Percentiles rank a stretch among this genome's conserved stretches.
phyloP scores from a whole-genome alignment of 805 yeast species.

The Kregervanrija delftensis region DNA sequence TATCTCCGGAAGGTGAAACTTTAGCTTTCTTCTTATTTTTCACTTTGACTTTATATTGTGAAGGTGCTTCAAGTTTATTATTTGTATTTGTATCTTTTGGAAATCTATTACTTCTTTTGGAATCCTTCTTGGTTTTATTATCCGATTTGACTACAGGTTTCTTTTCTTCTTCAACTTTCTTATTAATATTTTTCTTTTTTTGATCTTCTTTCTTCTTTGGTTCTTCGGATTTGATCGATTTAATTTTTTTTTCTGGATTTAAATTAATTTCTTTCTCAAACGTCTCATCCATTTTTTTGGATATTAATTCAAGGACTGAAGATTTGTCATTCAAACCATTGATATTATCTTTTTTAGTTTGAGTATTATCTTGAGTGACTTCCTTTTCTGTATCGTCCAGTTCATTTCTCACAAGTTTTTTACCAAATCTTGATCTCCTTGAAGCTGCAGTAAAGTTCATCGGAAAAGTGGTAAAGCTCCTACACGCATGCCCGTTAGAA shows the following conservation, averaged over 20 bases:
- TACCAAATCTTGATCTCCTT: slow-evolving; percentile 12
- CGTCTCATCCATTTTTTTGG: not conserved
- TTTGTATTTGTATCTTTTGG: slow-evolving; percentile 1
- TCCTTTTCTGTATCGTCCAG: not conserved
- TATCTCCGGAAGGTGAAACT: slow-evolving; percentile 5
- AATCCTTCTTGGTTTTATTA: not conserved
- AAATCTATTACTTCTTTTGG: slow-evolving; percentile 2
- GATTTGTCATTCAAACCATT: not conserved
- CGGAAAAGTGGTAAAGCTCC: not conserved
- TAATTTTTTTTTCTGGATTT: not conserved
- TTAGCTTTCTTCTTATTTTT: slow-evolving; percentile 2
- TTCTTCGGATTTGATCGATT: not conserved
- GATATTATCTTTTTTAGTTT: not conserved
- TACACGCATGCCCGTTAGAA: not conserved
- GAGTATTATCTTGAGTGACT: not conserved
- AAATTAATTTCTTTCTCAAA: not conserved
- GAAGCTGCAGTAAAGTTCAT: slow-evolving; percentile 1
- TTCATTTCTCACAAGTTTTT: slow-evolving; percentile 1
- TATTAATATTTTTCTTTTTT: not conserved
- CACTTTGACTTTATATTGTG: slow-evolving; percentile 6
- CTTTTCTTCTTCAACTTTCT: not conserved
- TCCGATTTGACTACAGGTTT: not conserved
- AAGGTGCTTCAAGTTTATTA: slow-evolving; percentile 3
- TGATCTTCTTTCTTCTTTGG: not conserved
- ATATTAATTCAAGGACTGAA: not conserved